Evolutionary conservation across 495 filamentous ascomycete genomes (phyloP).

Genomic region (Penicillium arizonense): DNA sequence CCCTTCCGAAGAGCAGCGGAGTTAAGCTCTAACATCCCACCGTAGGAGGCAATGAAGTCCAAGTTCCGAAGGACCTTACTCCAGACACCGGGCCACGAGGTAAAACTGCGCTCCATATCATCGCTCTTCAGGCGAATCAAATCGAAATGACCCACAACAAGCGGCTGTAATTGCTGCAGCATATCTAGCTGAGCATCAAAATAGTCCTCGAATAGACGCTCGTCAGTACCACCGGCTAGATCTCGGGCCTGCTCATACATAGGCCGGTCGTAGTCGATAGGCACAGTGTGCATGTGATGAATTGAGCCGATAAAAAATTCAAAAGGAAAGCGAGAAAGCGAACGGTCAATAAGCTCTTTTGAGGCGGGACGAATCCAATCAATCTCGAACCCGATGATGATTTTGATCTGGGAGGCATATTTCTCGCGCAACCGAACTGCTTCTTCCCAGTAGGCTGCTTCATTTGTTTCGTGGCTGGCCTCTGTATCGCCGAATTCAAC

Average conservation of each 20-base stretch:
- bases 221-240: slow-evolving; percentile 61
- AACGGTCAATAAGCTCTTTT: slow-evolving; percentile 49
- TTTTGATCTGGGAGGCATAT: slow-evolving; percentile 69
- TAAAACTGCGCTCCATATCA: slow-evolving; percentile 59
- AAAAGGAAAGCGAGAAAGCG: slow-evolving; percentile 60
- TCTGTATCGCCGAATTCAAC: slow-evolving; percentile 38
- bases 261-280: slow-evolving; percentile 79
- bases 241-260: slow-evolving; percentile 65
- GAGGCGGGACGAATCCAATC: slow-evolving; percentile 85
- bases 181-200: slow-evolving; percentile 85
- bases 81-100: slow-evolving; percentile 64
- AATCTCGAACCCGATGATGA: slow-evolving; percentile 87
- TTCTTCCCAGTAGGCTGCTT: slow-evolving; percentile 69
- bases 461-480: slow-evolving; percentile 48
- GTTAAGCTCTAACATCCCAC: slow-evolving; percentile 86
- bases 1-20: slow-evolving; percentile 84
- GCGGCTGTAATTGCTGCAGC: slow-evolving; percentile 69
- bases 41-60: slow-evolving; percentile 63
- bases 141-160: slow-evolving; percentile 91
- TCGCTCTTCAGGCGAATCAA: slow-evolving; percentile 78
- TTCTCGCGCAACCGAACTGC: slow-evolving; percentile 66
- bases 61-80: slow-evolving; percentile 70
- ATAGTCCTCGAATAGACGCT: slow-evolving; percentile 72
- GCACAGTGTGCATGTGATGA: slow-evolving; percentile 81
- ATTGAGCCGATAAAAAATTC: slow-evolving; percentile 91